phyloP scores from a whole-genome alignment of 2,329 filamentous ascomycete species.

The Trichoderma breve region DNA sequence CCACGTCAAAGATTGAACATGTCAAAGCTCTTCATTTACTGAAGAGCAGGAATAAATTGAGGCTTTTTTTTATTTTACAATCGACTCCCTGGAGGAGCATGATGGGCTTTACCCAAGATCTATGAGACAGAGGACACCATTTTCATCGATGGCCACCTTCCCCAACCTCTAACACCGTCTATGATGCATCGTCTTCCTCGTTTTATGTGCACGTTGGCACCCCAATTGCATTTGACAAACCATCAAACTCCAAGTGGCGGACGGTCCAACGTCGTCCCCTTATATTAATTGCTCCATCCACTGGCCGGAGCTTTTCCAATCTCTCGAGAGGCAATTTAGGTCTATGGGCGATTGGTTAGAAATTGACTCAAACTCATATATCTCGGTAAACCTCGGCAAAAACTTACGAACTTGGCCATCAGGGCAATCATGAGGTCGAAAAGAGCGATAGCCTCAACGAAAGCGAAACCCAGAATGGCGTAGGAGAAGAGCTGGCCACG shows the following conservation, averaged over 20 bases:
- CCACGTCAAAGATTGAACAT: slow-evolving; percentile 23
- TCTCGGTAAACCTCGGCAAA: background rate
- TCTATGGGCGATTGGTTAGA: slow-evolving; percentile 27
- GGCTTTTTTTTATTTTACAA: slow-evolving; percentile 47
- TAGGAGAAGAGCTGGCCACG: slow-evolving; percentile 95
- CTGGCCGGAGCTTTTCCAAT: slow-evolving; percentile 38
- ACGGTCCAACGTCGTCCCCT: slow-evolving; percentile 31
- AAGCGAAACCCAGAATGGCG: slow-evolving; percentile 93
- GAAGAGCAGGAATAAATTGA: slow-evolving; percentile 40
- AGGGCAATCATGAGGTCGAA: slow-evolving; percentile 91
- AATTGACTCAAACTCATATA: background rate
- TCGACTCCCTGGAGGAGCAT: slow-evolving; percentile 36
- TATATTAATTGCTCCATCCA: slow-evolving; percentile 36
- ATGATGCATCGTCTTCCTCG: slow-evolving; percentile 39
- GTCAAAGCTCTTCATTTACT: slow-evolving; percentile 33
- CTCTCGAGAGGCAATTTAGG: slow-evolving; percentile 37
- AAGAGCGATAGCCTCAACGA: slow-evolving; percentile 89
- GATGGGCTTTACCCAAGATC: slow-evolving; percentile 35
- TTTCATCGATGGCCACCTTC: slow-evolving; percentile 31
- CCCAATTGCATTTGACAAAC: slow-evolving; percentile 28
- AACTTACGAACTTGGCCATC: slow-evolving; percentile 84
- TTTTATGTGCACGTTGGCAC: slow-evolving; percentile 36
- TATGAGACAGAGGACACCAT: slow-evolving; percentile 35
- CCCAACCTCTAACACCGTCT: slow-evolving; percentile 42
- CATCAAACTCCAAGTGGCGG: slow-evolving; percentile 30